Base-by-base conservation (phyloP, 352 stramenopile genomes). In the Phytopythium sindhum region DNA sequence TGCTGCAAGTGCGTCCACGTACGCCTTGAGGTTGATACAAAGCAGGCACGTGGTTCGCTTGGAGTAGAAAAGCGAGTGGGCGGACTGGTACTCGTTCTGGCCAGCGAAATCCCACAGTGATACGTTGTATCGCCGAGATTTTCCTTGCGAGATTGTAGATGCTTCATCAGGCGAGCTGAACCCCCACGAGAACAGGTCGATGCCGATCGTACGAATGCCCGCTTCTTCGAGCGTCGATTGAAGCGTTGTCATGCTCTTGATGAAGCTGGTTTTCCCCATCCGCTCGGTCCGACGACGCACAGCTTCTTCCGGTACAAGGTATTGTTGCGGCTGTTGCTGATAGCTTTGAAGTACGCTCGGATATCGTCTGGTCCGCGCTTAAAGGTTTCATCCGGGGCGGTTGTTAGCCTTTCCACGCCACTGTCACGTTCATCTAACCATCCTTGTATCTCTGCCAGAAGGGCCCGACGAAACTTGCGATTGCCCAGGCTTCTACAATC, bases 191-290 rank as follows among this genome's bases (percentile, higher is more conserved):
- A 73, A 65, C 12, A 78, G 35, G 17, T 79, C 72, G 31, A 79
- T 74, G 11, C 72, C 72, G 50, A 76, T 74, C 8, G 68, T 76
- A 6, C 68, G 72, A 29, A 65, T 31, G 31, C 70, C 63, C 10
- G 60, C 57, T 8, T 60, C 33, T n/a, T 67, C 61, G 6, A 76
- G 54, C 4, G 57, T 63, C 4, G 61, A 31, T 23, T 51, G 6
- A 24, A 63, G 60, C 10, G 41, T 60, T 6, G 31, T 60, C 21
- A 76, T 53, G 35, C 63, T 74, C 37, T 71, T 70, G 47, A 76
- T 69, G 41, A 79, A 62, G 44, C 68, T 76, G 0, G 72, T 79
- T 45, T 74, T 79, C 1, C 72, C 68, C 64, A 72, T 19, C 57
- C 41, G 15, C 60, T 79, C 5, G 63, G 64, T 19, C 72, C 72